A percentile compares a stretch with the other conserved stretches of the same genome.
Evolutionary conservation across 2,329 filamentous ascomycete species (phyloP).

Genomic region (Fusarium fujikuroi): DNA sequence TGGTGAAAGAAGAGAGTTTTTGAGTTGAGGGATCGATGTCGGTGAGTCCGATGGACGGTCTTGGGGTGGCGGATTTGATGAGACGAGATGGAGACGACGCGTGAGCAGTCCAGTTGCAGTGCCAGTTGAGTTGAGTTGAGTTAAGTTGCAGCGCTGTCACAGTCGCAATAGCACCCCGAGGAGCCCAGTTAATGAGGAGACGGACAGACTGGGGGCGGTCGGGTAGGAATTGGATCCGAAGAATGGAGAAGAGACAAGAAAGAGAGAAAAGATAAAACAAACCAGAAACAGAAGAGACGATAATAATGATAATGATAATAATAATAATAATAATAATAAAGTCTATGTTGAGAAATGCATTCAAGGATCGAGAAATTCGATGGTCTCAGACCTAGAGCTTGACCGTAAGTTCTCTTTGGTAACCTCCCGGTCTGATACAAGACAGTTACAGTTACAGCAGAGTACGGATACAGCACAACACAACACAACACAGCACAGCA

Average conservation of each 20-base stretch:
- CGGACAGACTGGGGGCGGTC: constrained; percentile 9
- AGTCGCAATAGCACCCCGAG: background rate
- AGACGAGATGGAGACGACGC: constrained; percentile 33
- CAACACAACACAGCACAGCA: background rate
- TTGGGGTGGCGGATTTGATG: constrained; percentile 32
- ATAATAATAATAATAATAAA: background rate
- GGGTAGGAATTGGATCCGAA: constrained; percentile 19
- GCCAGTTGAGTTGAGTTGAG: background rate
- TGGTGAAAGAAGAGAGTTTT: constrained; percentile 12
- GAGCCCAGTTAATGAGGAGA: constrained; percentile 15
- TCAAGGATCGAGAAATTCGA: constrained; percentile 4
- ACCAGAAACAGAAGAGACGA: constrained; percentile 5
- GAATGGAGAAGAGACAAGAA: constrained; percentile 15
- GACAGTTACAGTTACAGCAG: background rate
- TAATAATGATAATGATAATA: background rate
- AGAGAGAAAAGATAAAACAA: background rate
- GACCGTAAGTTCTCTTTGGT: constrained; percentile 28
- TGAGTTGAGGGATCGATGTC: constrained; percentile 18
- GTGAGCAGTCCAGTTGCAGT: constrained; percentile 27
- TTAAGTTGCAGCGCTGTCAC: constrained; percentile 12
- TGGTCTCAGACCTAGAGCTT: constrained; percentile 21
- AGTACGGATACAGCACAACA: background rate
- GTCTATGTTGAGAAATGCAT: constrained; percentile 29
- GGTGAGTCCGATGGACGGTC: constrained; percentile 29
- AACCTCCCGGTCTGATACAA: background rate